A percentile compares a stretch with the other conserved stretches of the same genome.
Evolutionary conservation across 108 stramenopile genomes (phyloP).

Genomic region (Asterionellopsis glacialis): DNA sequence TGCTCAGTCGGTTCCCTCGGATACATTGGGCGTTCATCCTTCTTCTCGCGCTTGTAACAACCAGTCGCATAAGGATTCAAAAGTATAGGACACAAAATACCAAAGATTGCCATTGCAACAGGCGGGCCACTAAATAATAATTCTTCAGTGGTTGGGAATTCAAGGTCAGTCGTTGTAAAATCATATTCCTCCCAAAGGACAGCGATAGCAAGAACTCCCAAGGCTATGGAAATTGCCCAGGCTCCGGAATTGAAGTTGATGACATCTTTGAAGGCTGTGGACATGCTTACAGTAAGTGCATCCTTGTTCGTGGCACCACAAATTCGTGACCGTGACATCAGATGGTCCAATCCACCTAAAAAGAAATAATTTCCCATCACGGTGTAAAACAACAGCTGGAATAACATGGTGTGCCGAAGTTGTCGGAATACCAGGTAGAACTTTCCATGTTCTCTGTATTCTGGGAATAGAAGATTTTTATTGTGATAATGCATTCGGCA

Average conservation of each 20-base stretch:
- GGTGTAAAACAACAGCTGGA: constrained; percentile 47
- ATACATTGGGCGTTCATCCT: too few species aligned
- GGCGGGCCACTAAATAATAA: constrained; percentile 39
- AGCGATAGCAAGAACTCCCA: constrained; percentile 21
- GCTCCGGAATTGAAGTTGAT: constrained; percentile 36
- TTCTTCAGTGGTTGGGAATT: background rate
- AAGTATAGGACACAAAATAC: constrained; percentile 36
- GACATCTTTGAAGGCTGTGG: constrained; percentile 34
- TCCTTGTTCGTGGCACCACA: constrained; percentile 51
- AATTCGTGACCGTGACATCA: constrained; percentile 37
- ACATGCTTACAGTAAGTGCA: constrained; percentile 36
- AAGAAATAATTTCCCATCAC: constrained; percentile 47
- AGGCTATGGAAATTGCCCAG: constrained; percentile 25
- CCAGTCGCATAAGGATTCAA: constrained; percentile 45
- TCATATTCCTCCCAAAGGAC: constrained; percentile 23
- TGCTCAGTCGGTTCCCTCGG: too few species aligned
- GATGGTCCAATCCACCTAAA: constrained; percentile 48
- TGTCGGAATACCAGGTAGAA: constrained; percentile 26
- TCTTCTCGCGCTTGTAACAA: constrained; percentile 7
- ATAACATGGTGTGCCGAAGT: constrained; percentile 37
- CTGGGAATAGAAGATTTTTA: constrained; percentile 46
- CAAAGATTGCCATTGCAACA: constrained; percentile 25
- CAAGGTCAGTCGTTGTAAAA: constrained; percentile 8
- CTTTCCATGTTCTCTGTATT: constrained; percentile 28
- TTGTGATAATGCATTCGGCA: constrained; percentile 42